These are phyloP conservation scores for Nitzschia sp. DNA, from an alignment of 108 stramenopile genomes.

Conservation along the genomic window DNA sequence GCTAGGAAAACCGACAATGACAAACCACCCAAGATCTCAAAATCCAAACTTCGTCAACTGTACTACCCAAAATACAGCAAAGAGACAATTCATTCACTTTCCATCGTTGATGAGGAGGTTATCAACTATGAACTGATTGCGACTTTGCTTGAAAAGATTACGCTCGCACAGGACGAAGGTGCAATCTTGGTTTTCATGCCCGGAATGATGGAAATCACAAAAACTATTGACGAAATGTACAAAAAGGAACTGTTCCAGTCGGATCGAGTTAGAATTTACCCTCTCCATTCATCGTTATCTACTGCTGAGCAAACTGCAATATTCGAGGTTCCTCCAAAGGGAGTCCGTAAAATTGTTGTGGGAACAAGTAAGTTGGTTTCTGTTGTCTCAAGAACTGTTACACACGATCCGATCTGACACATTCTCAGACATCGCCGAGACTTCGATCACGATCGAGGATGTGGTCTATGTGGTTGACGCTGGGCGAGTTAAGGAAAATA, in stretches of 20 bases:
- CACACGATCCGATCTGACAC: background rate
- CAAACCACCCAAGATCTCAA: slow-evolving; percentile 44
- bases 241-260: slow-evolving; percentile 60
- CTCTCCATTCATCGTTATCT: slow-evolving; percentile 67
- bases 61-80: slow-evolving; percentile 61
- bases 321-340: slow-evolving; percentile 61
- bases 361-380: slow-evolving; percentile 62
- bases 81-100: slow-evolving; percentile 59
- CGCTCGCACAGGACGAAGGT: slow-evolving; percentile 57
- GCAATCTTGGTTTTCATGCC: slow-evolving; percentile 89
- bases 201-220: slow-evolving; percentile 75
- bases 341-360: slow-evolving; percentile 78
- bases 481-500: slow-evolving; percentile 69
- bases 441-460: slow-evolving; percentile 58
- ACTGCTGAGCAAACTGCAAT: slow-evolving; percentile 73
- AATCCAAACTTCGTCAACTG: slow-evolving; percentile 47
- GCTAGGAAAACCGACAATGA: slow-evolving; percentile 39
- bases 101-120: slow-evolving; percentile 70
- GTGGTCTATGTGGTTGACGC: slow-evolving; percentile 76
- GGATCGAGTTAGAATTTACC: slow-evolving; percentile 50
- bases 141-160: slow-evolving; percentile 55
- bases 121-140: slow-evolving; percentile 75
- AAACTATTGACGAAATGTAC: slow-evolving; percentile 65
- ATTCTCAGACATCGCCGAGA: slow-evolving; percentile 50
- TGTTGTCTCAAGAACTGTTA: background rate